phyloP scores from a whole-genome alignment of 495 filamentous ascomycete genomes.

The Daldinia caldariorum region DNA sequence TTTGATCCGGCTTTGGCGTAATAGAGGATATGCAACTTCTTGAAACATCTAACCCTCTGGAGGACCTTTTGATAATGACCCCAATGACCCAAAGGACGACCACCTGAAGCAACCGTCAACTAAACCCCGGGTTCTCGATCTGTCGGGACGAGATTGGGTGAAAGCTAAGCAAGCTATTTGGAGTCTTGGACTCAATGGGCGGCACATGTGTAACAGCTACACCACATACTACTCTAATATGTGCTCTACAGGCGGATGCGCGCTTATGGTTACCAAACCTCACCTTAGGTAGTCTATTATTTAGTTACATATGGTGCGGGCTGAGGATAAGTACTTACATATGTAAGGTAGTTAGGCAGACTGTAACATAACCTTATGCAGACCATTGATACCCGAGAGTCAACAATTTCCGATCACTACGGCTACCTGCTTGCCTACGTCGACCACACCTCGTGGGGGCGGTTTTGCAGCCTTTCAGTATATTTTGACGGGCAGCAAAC shows the following conservation, averaged over 20 bases:
- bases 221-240: slow-evolving; percentile 35
- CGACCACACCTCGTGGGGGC: slow-evolving; percentile 43
- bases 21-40: slow-evolving; percentile 5
- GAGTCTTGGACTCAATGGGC: slow-evolving; percentile 27
- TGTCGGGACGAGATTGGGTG: slow-evolving; percentile 29
- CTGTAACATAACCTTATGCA: slow-evolving; percentile 45
- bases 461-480: slow-evolving; percentile 36
- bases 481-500: slow-evolving; percentile 36
- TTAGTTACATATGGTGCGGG: slow-evolving; percentile 27
- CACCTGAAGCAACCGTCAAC: slow-evolving; percentile 26
- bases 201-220: slow-evolving; percentile 39
- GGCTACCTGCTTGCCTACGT: slow-evolving; percentile 40
- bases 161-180: slow-evolving; percentile 19
- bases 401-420: slow-evolving; percentile 43
- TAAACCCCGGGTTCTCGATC: slow-evolving; percentile 11
- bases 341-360: slow-evolving; percentile 15
- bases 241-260: slow-evolving; percentile 42
- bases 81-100: slow-evolving; percentile 6
- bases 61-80: slow-evolving; percentile 16
- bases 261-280: slow-evolving; percentile 39
- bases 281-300: slow-evolving; percentile 32
- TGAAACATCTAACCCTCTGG: slow-evolving; percentile 25
- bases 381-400: slow-evolving; percentile 44
- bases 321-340: slow-evolving; percentile 21
- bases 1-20: slow-evolving; percentile 28